Base-by-base conservation (phyloP, 495 filamentous ascomycete genomes). In the Alectoria sarmentosa region DNA sequence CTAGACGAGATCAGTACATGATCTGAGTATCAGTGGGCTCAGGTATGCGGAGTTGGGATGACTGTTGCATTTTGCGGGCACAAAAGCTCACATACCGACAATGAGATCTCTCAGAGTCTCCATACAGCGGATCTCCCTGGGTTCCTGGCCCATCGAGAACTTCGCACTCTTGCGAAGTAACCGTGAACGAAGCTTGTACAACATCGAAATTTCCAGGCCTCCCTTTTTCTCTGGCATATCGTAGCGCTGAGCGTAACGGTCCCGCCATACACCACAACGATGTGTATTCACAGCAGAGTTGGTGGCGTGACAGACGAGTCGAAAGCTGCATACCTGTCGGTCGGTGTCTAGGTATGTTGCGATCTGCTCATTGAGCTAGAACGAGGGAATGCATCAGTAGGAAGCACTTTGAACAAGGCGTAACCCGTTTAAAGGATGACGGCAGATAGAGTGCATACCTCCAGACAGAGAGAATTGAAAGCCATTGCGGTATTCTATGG, bases 351-450 rank as follows among this genome's bases (percentile, higher is more conserved):
- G 69, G 30, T 71, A 60, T 21, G 55, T 70, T 26, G 78, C 75
- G 14, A 81, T 76, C 15, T 73, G 28, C 59, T 81, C 77, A 41
- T 77, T 71, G 39, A 79, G 64, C 78, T 80, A 56, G 23, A 21
- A 42, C n/a, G 17, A 5, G n/a, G 38, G 41, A 19, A 10, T 14
- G 1, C 17, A 21, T 60, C 26, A 55, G 28, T 44, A 46, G 9
- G 6, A 32, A 21, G 26, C 39, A 60, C 9, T 44, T 17, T 39
- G 3, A 36, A 21, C 21, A 26, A 28, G 30, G 37, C n/a, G 14
- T 32, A 38, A 8, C 11, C 15, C 38, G 34, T 14, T 1, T 3
- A 6, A 28, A 57, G 38, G n/a, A 38, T 36, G 23, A 21, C 28
- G 10, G 2, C 8, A 57, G 30, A 19, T 9, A 23, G 28, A 2